These are phyloP conservation scores for Daldinia loculata DNA, from an alignment of 495 filamentous ascomycete species.

Conservation along the genomic window DNA sequence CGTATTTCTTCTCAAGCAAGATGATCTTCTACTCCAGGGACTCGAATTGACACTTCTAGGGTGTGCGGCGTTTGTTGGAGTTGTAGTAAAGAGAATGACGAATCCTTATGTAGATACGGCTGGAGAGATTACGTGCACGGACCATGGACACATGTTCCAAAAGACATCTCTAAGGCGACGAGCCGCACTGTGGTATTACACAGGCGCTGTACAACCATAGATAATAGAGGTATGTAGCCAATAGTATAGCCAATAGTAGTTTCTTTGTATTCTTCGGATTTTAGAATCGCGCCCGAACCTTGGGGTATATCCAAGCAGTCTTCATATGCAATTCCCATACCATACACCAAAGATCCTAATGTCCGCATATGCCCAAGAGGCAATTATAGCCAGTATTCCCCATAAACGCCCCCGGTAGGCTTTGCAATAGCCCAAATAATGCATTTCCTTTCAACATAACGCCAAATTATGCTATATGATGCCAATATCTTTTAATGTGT, in stretches of 20 bases:
- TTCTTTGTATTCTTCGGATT: slow-evolving; percentile 4
- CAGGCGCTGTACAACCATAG: not conserved
- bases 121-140: slow-evolving; percentile 8
- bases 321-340: slow-evolving; percentile 34
- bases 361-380: slow-evolving; percentile 19
- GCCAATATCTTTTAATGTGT: slow-evolving; percentile 12
- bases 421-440: slow-evolving; percentile 21
- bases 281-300: slow-evolving; percentile 19
- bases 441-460: slow-evolving; percentile 23
- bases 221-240: not conserved
- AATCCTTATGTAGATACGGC: not conserved
- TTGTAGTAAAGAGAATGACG: not conserved
- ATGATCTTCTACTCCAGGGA: not conserved
- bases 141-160: slow-evolving; percentile 2
- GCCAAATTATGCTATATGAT: slow-evolving; percentile 36
- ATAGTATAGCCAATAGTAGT: slow-evolving; percentile 8
- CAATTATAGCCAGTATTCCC: slow-evolving; percentile 10
- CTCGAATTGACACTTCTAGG: not conserved
- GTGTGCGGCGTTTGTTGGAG: slow-evolving; percentile 7
- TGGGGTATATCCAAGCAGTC: slow-evolving; percentile 42
- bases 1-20: not conserved
- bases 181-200: not conserved
- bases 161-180: not conserved
- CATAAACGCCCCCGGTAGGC: slow-evolving; percentile 15
- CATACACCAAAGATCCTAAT: slow-evolving; percentile 25